These are phyloP conservation scores for Phallus indusiatus DNA, from an alignment of 768 basidiomycete genomes.

Conservation along the genomic window DNA sequence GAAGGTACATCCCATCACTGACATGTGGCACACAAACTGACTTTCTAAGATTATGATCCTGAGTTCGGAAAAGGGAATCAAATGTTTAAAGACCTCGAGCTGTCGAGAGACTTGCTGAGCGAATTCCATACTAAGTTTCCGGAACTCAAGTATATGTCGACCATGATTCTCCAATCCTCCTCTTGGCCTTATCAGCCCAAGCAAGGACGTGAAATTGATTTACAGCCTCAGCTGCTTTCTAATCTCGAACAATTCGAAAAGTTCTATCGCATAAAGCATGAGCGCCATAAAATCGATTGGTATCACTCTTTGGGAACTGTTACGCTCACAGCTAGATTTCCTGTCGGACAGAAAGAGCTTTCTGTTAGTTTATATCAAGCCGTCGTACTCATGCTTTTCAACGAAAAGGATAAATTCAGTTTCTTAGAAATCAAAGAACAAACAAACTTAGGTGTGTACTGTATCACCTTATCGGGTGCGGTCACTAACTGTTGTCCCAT, in stretches of 20 bases:
- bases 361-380: constrained; percentile 88
- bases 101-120: constrained; percentile 64
- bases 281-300: constrained; percentile 72
- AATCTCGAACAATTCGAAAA: constrained; percentile 51
- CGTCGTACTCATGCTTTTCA: constrained; percentile 79
- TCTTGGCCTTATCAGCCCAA: constrained; percentile 75
- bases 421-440: constrained; percentile 60
- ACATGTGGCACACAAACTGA: neutral
- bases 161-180: constrained; percentile 79
- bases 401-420: constrained; percentile 47
- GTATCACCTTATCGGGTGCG: neutral
- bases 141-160: constrained; percentile 44
- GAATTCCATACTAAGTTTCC: constrained; percentile 48
- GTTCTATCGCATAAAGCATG: constrained; percentile 76
- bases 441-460: constrained; percentile 60
- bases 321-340: constrained; percentile 63
- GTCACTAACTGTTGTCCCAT: constrained; percentile 5
- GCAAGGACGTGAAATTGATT: constrained; percentile 33
- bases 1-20: constrained; percentile 42
- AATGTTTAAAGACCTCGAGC: constrained; percentile 86
- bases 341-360: constrained; percentile 67
- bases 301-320: constrained; percentile 81
- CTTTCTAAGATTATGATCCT: constrained; percentile 75
- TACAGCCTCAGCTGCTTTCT: constrained; percentile 66
- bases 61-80: constrained; percentile 91